Conservation (phyloP, 768 basidiomycete genomes). For the Pluteus cervinus region DNA sequence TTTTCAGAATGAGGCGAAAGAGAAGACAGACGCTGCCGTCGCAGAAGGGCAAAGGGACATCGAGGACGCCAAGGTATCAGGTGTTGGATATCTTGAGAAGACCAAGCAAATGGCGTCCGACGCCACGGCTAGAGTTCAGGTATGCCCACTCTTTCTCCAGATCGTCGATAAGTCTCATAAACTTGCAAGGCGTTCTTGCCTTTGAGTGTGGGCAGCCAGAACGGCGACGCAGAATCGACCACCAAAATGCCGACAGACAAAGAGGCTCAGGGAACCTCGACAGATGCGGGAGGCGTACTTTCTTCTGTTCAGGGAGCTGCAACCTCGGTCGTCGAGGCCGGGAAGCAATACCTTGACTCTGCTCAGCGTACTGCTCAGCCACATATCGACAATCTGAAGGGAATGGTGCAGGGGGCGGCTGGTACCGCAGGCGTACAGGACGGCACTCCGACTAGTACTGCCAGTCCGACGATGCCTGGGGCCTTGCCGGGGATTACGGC, state of each 20-base stretch:
- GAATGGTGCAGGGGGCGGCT: conserved; percentile 23
- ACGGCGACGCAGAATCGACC: conserved; percentile 1
- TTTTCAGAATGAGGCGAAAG: conserved; percentile 26
- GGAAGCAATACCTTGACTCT: conserved; percentile 15
- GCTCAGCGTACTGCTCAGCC: conserved; percentile 31
- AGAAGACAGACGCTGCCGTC: conserved; percentile 47
- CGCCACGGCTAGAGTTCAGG: conserved; percentile 41
- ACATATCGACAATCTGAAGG: conserved; percentile 33
- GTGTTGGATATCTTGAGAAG: conserved; percentile 46
- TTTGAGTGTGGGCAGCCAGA: conserved; percentile 3
- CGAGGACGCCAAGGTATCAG: conserved; percentile 36
- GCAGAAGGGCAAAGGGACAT: conserved; percentile 50
- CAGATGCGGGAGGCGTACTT: background rate
- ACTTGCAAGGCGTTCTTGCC: conserved; percentile 15
- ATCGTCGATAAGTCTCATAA: conserved; percentile 3
- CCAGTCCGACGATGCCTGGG: too few species aligned
- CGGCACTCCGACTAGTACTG: too few species aligned
- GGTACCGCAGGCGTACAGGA: too few species aligned
- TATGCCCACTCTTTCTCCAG: conserved; percentile 11
- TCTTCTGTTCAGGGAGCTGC: conserved; percentile 4
- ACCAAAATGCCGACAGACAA: background rate
- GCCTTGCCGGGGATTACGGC: too few species aligned
- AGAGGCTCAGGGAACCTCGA: background rate
- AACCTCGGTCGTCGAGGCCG: conserved; percentile 3
- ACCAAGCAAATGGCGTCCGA: conserved; percentile 41